Evolutionary conservation across 2,329 filamentous ascomycete genomes (phyloP), one percentile per base, ranked within the genome.

Genomic region (Aspergillus unguis): DNA sequence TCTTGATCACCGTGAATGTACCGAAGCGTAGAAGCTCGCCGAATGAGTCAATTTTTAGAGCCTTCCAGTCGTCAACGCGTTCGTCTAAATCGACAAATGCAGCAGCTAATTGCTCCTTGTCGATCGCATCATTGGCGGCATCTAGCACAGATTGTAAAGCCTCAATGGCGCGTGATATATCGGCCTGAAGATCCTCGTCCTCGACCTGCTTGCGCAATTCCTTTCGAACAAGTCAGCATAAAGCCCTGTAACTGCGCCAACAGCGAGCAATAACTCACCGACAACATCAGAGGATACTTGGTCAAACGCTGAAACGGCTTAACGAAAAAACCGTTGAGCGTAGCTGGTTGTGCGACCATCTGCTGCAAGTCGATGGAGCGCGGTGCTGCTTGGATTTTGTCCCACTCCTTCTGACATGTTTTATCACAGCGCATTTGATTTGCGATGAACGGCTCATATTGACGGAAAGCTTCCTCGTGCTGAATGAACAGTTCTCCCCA

Each of bases 21-120:
- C 94, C 94, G 62, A 95, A 89, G 26, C 95, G 79, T 31, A 99
- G 79, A 23, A 99, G 77, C 49, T 91, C 87, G 37, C 94, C 94
- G 64, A 99, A 96, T n/a, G 87, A 84, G 56, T 95, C 88, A 28
- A 96, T 86, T 54, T 86, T 85, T 67, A 97, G 89, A 48, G 87
- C 89, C 72, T 96, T 97, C 94, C 94, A 99, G 69, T 99, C 94
- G 65, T 97, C 94, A 1, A 99, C 92, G 46, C 94, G 81, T 49
- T 75, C 75, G 54, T 87, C 85, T 27, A 99, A 79, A 54, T 97
- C 94, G 55, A 88, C 84, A 7, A 96, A 77, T 5, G 92, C 91
- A 65, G 94, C 88, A 44, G 87, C 83, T 48, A 95, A 80, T 47
- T 96, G 82, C 66, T 96, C 90, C 45, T 88, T 86, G 67, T 95